Conservation (phyloP, 441 rosid species). For the Eruca vesicaria region DNA sequence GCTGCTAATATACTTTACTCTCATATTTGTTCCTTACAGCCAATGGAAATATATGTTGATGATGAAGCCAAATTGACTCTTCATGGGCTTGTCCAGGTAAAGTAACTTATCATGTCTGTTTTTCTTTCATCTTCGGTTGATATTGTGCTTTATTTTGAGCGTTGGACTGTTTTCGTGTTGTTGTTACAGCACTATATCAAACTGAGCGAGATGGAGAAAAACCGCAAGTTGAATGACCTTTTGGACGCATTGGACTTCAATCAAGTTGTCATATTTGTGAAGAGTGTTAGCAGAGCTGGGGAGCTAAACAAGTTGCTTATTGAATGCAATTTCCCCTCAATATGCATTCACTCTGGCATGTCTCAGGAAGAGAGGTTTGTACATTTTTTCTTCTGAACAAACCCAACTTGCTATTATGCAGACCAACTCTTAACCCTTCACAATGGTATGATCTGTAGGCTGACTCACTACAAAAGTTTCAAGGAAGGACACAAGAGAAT, state of each 20-base stretch:
- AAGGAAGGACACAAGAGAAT: conserved; percentile 98
- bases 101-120: not conserved
- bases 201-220: conserved; percentile 91
- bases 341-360: conserved; percentile 99
- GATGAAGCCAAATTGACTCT: conserved; percentile 98
- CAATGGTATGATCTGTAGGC: conserved; percentile 37
- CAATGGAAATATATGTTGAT: conserved; percentile 99
- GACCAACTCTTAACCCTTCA: not conserved
- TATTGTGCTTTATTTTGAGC: not conserved
- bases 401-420: not conserved
- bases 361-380: conserved; percentile 95
- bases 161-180: not conserved
- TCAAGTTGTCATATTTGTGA: conserved; percentile 94
- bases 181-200: conserved; percentile 89
- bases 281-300: conserved; percentile 93
- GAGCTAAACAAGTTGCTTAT: conserved; percentile 91
- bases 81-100: conserved; percentile 98
- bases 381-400: not conserved
- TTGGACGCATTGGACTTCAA: conserved; percentile 98
- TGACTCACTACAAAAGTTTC: conserved; percentile 93
- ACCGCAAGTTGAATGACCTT: conserved; percentile 93
- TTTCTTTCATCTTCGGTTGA: not conserved
- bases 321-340: conserved; percentile 96
- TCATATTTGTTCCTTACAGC: conserved; percentile 68
- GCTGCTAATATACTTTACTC: conserved; percentile 71